Evolutionary conservation across 2,329 filamentous ascomycete species (phyloP), one percentile per base, ranked within the genome.

Genomic region (Thielaviopsis ethacetica): DNA sequence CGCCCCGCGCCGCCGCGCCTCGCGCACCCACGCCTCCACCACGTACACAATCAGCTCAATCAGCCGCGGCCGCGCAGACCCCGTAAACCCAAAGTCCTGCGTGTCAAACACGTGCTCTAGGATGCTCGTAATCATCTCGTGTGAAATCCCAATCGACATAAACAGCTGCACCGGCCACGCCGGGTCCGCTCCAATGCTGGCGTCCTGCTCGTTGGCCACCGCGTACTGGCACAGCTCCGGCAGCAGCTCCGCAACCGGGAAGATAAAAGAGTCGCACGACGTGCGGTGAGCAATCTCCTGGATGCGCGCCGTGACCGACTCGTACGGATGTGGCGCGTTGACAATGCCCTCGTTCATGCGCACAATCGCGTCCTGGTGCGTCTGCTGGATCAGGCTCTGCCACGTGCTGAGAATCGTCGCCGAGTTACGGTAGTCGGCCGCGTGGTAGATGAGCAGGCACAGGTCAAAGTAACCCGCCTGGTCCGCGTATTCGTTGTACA

Each of bases 401-500:
- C 93, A 98, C 3, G 89, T 94, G 49, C 84, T 78, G 58, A 80
- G 79, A 65, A 98, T 93, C 63, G 93, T 87, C 50, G 87, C 83
- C 1, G 88, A 78, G 66, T 91, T 94, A 65, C 91, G 86, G 74
- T 95, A 88, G 70, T 97, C 90, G 53, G 91, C 91, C 1, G 86
- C 82, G 69, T 94, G 86, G 74, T 91, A 97, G 66, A 98, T 95
- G 61, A 91, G 78, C 9, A 98, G 80, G 68, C 88, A 95, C 56
- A 98, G 80, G 68, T 97, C 93, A 72, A 90, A 91, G 76, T 98
- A 98, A 55, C 83, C 85, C 1, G 89, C 93, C 66, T 88, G 85
- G 67, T 96, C 91, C 59, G 91, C 89, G 66, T 90, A 98, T 63
- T 83, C 76, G 68, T 97, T 95, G 73, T 89, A 98, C n/a, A 98